Base-by-base conservation (phyloP, 2,329 filamentous ascomycete genomes). In the Hypoxylon sp. region DNA sequence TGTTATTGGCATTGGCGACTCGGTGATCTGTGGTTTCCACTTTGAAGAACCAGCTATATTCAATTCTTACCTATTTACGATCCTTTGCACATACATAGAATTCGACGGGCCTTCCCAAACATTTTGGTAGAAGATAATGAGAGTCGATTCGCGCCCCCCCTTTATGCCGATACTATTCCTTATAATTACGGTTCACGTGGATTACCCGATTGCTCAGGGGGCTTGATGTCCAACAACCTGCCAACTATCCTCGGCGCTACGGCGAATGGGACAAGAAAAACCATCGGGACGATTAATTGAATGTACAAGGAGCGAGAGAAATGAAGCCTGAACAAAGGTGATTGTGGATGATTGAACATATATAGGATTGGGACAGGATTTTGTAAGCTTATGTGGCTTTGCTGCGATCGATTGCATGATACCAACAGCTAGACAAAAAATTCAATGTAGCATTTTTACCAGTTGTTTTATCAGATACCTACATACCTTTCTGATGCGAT, bases 121-220 rank as follows among this genome's bases (percentile, higher is more conserved):
- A 15, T 26, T 27, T 23, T 32, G 12, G 3, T 26, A 20, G 17
- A 23, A 26, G 30, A 31, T 13, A 20, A 19, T 23, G 29, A 11
- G 23, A 43, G 48, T 15, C 34, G 44, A 35, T 40, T 47, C 35
- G 49, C 35, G 37, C 31, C 27, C 30, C 31, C 27, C 30, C 44
- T 31, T 55, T 56, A 43, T 23, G 50, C 48, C 30, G 50, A 63
- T 60, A 61, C 6, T 56, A 49, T 51, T 55, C 35, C 54, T 65
- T 61, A 60, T 67, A 67, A 67, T 66, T 40, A 60, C 63, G 61
- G 57, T 62, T 66, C 58, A 45, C 49, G 23, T 51, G 55, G 52
- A 43, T 45, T 47, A 23, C 49, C 45, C 38, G 50, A 37, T 44
- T 29, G 34, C 52, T 20, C 13, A 51, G 36, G 53, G n/a, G 55